These are phyloP conservation scores for Globisporangium spiculum DNA, from an alignment of 352 stramenopile species.

Conservation along the genomic window DNA sequence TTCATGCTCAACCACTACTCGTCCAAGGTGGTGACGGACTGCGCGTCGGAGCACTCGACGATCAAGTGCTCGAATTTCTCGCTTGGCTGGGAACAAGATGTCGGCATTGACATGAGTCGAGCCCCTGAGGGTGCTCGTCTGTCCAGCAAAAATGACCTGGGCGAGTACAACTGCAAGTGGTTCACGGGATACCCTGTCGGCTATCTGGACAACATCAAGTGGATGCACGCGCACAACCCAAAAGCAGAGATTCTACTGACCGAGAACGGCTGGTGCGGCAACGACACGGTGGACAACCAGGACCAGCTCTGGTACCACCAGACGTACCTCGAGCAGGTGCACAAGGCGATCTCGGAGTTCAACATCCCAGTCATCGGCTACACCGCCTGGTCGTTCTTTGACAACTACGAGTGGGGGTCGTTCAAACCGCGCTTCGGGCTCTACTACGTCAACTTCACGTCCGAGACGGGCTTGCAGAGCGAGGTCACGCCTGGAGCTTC, in stretches of 20 bases:
- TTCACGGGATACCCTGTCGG: constrained; percentile 43
- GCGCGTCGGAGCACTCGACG: constrained; percentile 33
- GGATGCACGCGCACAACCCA: constrained; percentile 35
- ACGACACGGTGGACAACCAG: constrained; percentile 40
- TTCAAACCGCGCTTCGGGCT: constrained; percentile 52
- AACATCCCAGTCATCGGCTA: constrained; percentile 75
- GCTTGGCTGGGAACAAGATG: constrained; percentile 40
- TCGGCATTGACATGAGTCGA: constrained; percentile 46
- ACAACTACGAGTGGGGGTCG: constrained; percentile 95
- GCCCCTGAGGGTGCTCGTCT: constrained; percentile 52
- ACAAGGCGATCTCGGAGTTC: constrained; percentile 43
- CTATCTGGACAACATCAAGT: constrained; percentile 43
- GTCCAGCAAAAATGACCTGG: constrained; percentile 30
- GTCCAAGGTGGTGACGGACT: constrained; percentile 55
- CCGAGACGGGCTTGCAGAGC: constrained; percentile 24
- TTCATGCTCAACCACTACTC: constrained; percentile 96
- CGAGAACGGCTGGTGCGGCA: constrained; percentile 55
- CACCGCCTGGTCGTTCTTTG: constrained; percentile 91
- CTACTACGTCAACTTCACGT: constrained; percentile 49
- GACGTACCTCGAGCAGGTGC: constrained; percentile 41
- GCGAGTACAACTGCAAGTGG: constrained; percentile 39
- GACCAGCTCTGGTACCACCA: constrained; percentile 55
- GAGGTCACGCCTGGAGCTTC: constrained; percentile 20
- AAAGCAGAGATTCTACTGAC: constrained; percentile 38
- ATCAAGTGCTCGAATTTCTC: constrained; percentile 30